phyloP scores from a whole-genome alignment of 148 eudicot genomes.

The Vaccinium myrtillus region DNA sequence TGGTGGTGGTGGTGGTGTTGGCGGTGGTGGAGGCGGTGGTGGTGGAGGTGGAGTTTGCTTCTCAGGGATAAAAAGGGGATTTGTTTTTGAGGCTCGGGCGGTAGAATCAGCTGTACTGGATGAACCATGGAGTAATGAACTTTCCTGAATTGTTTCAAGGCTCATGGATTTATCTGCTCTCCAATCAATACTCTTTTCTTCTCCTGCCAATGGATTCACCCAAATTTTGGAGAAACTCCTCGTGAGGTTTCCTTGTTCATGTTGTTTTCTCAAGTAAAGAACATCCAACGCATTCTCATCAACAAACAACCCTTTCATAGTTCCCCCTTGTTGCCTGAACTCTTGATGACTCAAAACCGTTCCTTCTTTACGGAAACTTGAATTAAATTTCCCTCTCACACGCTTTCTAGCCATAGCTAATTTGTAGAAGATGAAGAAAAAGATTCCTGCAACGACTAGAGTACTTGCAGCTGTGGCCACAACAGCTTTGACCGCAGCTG shows the following conservation, averaged over 20 bases:
- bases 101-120: background rate
- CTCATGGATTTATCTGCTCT: slow-evolving; percentile 16
- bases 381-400: background rate
- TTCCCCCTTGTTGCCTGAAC: slow-evolving; percentile 26
- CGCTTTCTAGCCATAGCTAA: slow-evolving; percentile 23
- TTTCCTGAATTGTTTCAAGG: slow-evolving; percentile 25
- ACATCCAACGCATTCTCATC: slow-evolving; percentile 48
- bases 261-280: slow-evolving; percentile 28
- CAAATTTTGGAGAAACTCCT: slow-evolving; percentile 41
- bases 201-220: slow-evolving; percentile 36
- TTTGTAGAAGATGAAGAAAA: slow-evolving; percentile 30
- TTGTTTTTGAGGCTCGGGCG: background rate
- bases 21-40: slow-evolving; percentile 25
- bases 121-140: slow-evolving; percentile 23
- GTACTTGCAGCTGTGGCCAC: slow-evolving; percentile 29
- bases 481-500: slow-evolving; percentile 17
- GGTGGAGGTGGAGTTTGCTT: slow-evolving; percentile 7
- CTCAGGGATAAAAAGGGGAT: slow-evolving; percentile 10
- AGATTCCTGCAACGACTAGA: slow-evolving; percentile 26
- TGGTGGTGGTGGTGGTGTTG: slow-evolving; percentile 2
- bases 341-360: slow-evolving; percentile 10
- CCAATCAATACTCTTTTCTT: slow-evolving; percentile 27
- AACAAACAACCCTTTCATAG: slow-evolving; percentile 33
- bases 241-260: slow-evolving; percentile 24
- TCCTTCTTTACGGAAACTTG: slow-evolving; percentile 35